Evolutionary conservation across 495 filamentous ascomycete genomes (phyloP), one percentile per base, ranked within the genome.

Genomic region (Evansstolkia leycettana): DNA sequence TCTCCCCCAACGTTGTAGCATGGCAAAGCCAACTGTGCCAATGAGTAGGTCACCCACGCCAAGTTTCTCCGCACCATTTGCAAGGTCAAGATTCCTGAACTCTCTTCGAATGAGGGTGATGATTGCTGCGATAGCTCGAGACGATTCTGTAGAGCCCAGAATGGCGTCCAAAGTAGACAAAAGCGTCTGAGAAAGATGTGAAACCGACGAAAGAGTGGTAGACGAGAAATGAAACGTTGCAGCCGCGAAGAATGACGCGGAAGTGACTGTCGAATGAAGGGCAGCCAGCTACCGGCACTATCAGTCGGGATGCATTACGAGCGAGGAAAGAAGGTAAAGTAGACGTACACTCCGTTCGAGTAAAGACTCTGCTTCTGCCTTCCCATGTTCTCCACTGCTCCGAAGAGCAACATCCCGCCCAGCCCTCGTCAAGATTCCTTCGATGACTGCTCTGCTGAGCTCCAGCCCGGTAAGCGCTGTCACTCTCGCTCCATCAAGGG

Each of bases 91-190:
- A 34, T 75, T 76, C 19, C 75, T 62, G 32, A 86, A 80, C 49
- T 88, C 82, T 34, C 76, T 71, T 7, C 76, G 66, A 28, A 86
- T 76, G 17, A 88, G 60, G 1, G 76, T 75, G 37, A 85, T 75
- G 36, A 88, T 85, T 39, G 80, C 78, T 0, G 78, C 77, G 48
- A 86, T 82, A n/a, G 82, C 82, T 33, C 81, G 67, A 1, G 80
- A 84, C 2, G 80, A 81, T 50, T 88, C 82, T 4, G 82, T 86
- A 13, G 73, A 80, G 10, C 82, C 82, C 19, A 88, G 70, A 37
- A 84, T 78, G 13, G 78, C 73, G 54, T 88, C 80, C 17, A 88
- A 59, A 2, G 74, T 74, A 18, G 73, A 70, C 12, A 86, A 50
- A 8, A 82, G 65, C 12, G 75, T 63, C 49, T 81, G 76, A 0